A percentile compares a stretch with the other conserved stretches of the same genome.
Evolutionary conservation across 441 rosid species (phyloP).

Genomic region (Geranium incanum): DNA sequence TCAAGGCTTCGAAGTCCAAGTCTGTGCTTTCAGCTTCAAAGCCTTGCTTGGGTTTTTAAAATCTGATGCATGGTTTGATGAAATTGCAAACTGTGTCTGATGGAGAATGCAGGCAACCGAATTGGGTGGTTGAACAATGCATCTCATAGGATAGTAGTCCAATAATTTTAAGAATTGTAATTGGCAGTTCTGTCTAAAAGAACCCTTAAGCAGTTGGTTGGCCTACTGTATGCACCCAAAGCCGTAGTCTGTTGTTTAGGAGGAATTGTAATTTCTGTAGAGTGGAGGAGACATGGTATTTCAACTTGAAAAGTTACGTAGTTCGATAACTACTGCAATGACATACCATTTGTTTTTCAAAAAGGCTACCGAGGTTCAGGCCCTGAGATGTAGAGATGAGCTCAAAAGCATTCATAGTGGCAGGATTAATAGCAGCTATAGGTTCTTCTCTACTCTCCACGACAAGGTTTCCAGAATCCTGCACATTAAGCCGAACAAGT

Average conservation of each 20-base stretch:
- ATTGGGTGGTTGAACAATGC: not conserved
- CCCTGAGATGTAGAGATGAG: slow-evolving; percentile 94
- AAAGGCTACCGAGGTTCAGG: slow-evolving; percentile 80
- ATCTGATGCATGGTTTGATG: not conserved
- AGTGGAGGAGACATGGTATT: not conserved
- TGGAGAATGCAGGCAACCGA: not conserved
- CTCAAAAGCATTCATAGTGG: slow-evolving; percentile 96
- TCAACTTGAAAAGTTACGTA: not conserved
- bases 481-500: slow-evolving; percentile 20
- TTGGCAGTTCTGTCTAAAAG: too few species aligned
- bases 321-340: not conserved
- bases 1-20: not conserved
- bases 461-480: slow-evolving; percentile 73
- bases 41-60: not conserved
- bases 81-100: not conserved
- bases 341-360: slow-evolving; percentile 91
- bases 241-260: not conserved
- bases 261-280: not conserved
- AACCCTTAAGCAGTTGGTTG: too few species aligned
- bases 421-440: slow-evolving; percentile 40
- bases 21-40: not conserved
- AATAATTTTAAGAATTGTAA: too few species aligned
- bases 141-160: not conserved
- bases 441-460: slow-evolving; percentile 72
- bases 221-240: too few species aligned